Conservation (phyloP, 2,329 filamentous ascomycete species). For the Talaromyces islandicus region DNA sequence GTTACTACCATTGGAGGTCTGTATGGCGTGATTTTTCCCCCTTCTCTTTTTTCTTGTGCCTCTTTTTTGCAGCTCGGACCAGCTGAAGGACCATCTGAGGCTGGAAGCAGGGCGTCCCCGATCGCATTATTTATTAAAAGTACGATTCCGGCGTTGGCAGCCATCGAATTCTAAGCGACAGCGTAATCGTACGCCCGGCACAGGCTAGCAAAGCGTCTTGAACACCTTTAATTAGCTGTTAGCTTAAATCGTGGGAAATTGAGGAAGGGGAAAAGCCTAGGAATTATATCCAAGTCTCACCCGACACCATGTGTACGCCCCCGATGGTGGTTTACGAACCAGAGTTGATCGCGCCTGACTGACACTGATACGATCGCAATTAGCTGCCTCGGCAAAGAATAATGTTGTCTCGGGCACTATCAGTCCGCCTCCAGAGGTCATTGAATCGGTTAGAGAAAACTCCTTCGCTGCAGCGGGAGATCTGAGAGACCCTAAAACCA, state of each 20-base stretch:
- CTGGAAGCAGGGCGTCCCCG: too few relatives aligned
- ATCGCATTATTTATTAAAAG: background rate
- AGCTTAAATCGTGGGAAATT: background rate
- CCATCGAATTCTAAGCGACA: too few relatives aligned
- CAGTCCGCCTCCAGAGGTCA: conserved; percentile 6
- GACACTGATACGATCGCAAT: background rate
- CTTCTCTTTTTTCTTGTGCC: background rate
- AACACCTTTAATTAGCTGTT: background rate
- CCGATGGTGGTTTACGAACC: background rate
- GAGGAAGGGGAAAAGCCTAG: too few relatives aligned
- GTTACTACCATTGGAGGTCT: background rate
- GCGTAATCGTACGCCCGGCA: too few relatives aligned
- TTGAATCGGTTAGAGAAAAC: conserved; percentile 3
- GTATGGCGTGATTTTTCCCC: background rate
- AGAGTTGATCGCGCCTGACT: background rate
- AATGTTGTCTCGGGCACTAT: conserved; percentile 5
- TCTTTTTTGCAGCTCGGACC: background rate
- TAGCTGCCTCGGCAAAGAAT: background rate
- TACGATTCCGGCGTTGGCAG: background rate
- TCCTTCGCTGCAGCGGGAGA: background rate
- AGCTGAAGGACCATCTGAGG: background rate
- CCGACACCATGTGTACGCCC: background rate
- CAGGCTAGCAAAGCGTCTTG: too few relatives aligned
- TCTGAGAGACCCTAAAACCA: background rate
- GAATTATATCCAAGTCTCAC: background rate